These are phyloP conservation scores for Colletotrichum shisoi DNA, from an alignment of 2,329 filamentous ascomycete genomes.

Conservation along the genomic window DNA sequence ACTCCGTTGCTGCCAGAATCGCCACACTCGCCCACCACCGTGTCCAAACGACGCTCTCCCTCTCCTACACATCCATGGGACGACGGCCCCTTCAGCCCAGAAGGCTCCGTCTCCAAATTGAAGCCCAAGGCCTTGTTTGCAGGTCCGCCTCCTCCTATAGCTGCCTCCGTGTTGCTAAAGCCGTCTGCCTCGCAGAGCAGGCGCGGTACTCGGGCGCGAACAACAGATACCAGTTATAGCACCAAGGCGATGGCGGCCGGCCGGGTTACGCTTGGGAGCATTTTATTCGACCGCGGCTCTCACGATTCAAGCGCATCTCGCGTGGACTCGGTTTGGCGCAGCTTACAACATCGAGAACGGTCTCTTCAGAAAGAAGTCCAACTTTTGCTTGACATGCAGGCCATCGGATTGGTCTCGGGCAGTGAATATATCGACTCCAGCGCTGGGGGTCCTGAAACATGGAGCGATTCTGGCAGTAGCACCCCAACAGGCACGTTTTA, in stretches of 20 bases:
- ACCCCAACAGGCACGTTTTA: constrained; percentile 54
- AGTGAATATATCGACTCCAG: constrained; percentile 41
- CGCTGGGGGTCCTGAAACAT: constrained; percentile 44
- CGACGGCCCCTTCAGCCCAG: constrained; percentile 41
- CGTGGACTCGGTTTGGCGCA: constrained; percentile 58
- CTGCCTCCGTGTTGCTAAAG: constrained; percentile 52
- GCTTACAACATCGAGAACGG: constrained; percentile 56
- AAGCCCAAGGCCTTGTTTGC: constrained; percentile 53
- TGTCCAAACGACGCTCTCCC: constrained; percentile 27
- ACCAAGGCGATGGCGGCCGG: constrained; percentile 14
- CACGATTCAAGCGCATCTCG: constrained; percentile 39
- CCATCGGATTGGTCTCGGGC: constrained; percentile 53
- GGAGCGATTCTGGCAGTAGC: constrained; percentile 53
- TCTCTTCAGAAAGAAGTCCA: constrained; percentile 59
- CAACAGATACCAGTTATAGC: constrained; percentile 1
- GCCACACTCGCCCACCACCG: constrained; percentile 38
- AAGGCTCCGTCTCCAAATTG: constrained; percentile 47
- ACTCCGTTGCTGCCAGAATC: constrained; percentile 40
- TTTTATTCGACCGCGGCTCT: constrained; percentile 51
- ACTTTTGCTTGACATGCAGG: constrained; percentile 58
- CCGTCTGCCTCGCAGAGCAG: constrained; percentile 8
- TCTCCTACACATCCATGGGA: constrained; percentile 33
- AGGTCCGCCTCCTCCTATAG: constrained; percentile 62
- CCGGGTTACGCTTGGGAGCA: constrained; percentile 46
- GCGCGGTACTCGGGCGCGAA: constrained; percentile 1